phyloP scores from a whole-genome alignment of 1,139 yeast species.

The Nakaseomyces bracarensis region DNA sequence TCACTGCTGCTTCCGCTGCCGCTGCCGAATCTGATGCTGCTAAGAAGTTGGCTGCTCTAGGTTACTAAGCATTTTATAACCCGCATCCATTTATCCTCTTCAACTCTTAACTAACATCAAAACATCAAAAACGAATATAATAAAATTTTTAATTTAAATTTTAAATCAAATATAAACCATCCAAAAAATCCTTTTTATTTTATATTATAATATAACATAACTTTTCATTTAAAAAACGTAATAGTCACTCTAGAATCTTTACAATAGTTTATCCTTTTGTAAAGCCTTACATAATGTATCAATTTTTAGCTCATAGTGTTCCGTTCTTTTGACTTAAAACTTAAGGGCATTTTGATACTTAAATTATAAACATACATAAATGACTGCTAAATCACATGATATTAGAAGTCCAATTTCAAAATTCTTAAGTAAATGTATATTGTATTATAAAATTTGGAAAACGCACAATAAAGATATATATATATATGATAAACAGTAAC shows the following conservation, averaged over 20 bases:
- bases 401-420: too few relatives aligned
- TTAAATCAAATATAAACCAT: slow-evolving; percentile 7
- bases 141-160: slow-evolving; percentile 4
- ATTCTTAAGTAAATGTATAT: too few relatives aligned
- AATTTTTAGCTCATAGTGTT: too few relatives aligned
- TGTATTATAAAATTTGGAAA: too few relatives aligned
- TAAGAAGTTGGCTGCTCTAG: slow-evolving; percentile 73
- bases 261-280: too few relatives aligned
- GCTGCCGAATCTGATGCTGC: slow-evolving; percentile 64
- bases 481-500: too few relatives aligned
- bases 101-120: slow-evolving; percentile 4
- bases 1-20: slow-evolving; percentile 74
- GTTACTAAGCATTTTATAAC: slow-evolving; percentile 49
- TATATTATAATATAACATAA: slow-evolving; percentile 6
- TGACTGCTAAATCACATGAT: too few relatives aligned
- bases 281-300: background rate
- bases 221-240: background rate
- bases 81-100: slow-evolving; percentile 5
- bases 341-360: too few relatives aligned
- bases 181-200: background rate
- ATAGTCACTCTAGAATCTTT: background rate
- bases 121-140: slow-evolving; percentile 5
- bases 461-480: too few relatives aligned
- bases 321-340: too few relatives aligned
- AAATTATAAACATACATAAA: too few relatives aligned